Conservation (phyloP, 495 filamentous ascomycete species). For the Astrothelium macrocarpum region DNA sequence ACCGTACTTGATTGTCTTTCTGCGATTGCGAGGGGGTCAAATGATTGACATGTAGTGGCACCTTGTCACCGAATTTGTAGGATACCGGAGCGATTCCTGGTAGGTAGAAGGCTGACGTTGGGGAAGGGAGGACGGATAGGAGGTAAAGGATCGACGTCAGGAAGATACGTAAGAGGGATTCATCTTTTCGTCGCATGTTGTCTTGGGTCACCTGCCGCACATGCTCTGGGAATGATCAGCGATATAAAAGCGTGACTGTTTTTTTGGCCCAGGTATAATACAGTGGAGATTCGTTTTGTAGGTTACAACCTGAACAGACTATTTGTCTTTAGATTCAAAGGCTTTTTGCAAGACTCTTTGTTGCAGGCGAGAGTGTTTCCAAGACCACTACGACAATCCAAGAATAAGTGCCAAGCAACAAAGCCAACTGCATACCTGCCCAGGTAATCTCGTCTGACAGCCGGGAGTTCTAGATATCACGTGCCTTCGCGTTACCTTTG, state of each 20-base stretch:
- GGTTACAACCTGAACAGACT: no score
- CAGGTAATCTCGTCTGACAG: no score
- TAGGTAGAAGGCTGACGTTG: conserved; percentile 80
- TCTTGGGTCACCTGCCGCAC: background rate
- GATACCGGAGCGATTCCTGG: conserved; percentile 93
- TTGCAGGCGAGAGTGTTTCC: no score
- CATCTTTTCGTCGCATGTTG: background rate
- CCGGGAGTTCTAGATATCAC: background rate
- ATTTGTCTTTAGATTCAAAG: no score
- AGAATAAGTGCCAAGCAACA: no score
- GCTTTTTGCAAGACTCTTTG: no score
- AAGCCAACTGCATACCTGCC: no score
- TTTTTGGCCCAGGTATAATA: no score
- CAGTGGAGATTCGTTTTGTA: no score
- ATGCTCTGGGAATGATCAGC: background rate
- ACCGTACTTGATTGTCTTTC: conserved; percentile 67
- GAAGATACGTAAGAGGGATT: background rate
- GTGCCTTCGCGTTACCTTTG: background rate
- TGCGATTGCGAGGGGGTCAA: conserved; percentile 75
- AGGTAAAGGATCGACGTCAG: conserved; percentile 23
- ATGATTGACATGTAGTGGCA: conserved; percentile 87
- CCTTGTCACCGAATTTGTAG: conserved; percentile 62
- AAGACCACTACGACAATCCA: no score
- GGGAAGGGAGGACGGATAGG: conserved; percentile 29
- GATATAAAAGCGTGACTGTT: no score